phyloP scores from a whole-genome alignment of 495 filamentous ascomycete species.

The Penicillium diatomitis region DNA sequence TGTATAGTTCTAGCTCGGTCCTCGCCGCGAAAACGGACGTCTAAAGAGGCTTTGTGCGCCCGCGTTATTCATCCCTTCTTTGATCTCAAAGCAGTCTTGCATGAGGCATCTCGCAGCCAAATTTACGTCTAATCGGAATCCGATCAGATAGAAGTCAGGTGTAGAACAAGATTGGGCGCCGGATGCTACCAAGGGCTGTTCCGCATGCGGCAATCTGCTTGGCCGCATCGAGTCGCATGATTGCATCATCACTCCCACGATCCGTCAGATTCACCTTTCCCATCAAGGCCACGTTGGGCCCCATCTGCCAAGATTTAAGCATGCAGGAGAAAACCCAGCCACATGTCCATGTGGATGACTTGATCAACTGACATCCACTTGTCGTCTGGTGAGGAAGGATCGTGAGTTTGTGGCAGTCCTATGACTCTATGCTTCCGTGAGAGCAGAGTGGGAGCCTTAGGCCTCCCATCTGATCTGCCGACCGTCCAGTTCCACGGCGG shows the following conservation, averaged over 20 bases:
- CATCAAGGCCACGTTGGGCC: background rate
- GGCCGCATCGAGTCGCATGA: constrained; percentile 19
- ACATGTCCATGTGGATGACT: constrained; percentile 2
- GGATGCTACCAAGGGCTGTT: constrained; percentile 9
- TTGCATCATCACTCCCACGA: constrained; percentile 16
- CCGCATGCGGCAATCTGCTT: constrained; percentile 23
- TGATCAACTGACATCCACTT: constrained; percentile 17
- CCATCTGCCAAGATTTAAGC: too few relatives aligned
- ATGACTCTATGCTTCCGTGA: constrained; percentile 1
- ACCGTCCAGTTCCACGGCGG: too few relatives aligned
- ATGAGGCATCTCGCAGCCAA: too few relatives aligned
- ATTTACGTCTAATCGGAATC: too few relatives aligned
- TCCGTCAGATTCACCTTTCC: background rate
- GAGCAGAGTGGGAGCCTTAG: background rate
- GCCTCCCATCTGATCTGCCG: background rate
- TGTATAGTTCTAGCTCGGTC: background rate
- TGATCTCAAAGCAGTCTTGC: constrained; percentile 16
- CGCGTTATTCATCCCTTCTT: constrained; percentile 12
- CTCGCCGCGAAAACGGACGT: background rate
- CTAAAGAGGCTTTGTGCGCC: background rate
- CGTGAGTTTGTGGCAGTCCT: background rate
- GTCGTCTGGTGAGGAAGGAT: background rate
- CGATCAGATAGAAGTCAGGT: too few relatives aligned
- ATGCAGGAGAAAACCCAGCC: too few relatives aligned
- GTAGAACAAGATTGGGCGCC: constrained; percentile 5